Conservation (phyloP, 306 rosid species). For the Styphnolobium japonicum region DNA sequence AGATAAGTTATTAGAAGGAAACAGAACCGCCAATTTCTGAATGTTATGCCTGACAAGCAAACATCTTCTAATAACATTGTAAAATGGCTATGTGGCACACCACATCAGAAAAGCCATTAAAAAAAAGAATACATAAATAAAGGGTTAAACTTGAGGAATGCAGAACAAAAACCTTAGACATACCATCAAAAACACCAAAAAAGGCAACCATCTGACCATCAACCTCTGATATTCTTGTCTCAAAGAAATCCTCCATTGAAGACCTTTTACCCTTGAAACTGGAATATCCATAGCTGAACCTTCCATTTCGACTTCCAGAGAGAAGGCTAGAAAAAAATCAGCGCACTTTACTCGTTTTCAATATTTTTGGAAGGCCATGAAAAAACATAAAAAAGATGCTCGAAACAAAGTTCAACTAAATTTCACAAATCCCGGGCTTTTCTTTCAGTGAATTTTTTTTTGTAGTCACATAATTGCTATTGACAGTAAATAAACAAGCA, state of each 20-base stretch:
- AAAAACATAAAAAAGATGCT: not conserved
- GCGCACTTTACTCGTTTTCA: constrained; percentile 7
- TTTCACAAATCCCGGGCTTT: not conserved
- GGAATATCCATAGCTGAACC: constrained; percentile 86
- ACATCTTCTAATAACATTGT: not conserved
- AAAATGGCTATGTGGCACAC: not conserved
- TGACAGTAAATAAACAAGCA: constrained; percentile 5
- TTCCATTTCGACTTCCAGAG: constrained; percentile 59
- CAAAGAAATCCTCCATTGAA: constrained; percentile 93
- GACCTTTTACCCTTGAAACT: constrained; percentile 90
- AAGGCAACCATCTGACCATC: constrained; percentile 88
- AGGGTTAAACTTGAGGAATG: not conserved
- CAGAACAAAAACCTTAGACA: constrained; percentile 17
- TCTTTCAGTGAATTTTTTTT: not conserved
- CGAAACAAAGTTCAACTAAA: not conserved
- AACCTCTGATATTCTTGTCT: constrained; percentile 68
- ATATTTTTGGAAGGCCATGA: not conserved
- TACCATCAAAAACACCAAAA: constrained; percentile 96
- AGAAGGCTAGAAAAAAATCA: constrained; percentile 46
- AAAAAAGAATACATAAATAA: not conserved
- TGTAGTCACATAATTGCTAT: not conserved
- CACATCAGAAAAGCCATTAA: not conserved
- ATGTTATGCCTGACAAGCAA: not conserved
- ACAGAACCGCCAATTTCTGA: not conserved
- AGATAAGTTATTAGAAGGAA: not conserved